These are phyloP conservation scores for Volvox carteri DNA, from an alignment of 163 green algal genomes.

Conservation along the genomic window DNA sequence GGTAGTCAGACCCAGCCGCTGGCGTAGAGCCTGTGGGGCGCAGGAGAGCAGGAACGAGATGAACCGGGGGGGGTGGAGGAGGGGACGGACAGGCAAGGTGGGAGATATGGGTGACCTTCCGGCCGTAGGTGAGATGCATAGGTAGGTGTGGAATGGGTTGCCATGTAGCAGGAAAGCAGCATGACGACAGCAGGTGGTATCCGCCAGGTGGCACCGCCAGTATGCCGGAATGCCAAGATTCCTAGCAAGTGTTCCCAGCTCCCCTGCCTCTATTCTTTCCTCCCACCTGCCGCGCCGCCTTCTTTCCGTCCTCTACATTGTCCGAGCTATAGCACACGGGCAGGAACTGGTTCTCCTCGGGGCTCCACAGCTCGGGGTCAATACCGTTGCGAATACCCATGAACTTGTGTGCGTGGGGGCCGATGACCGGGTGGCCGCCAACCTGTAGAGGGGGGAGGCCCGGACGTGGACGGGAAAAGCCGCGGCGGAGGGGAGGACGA, in stretches of 20 bases:
- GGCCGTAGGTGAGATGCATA: too few species aligned
- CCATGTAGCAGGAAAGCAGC: too few species aligned
- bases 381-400: constrained; percentile 97
- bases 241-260: too few species aligned
- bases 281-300: constrained; percentile 18
- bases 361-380: constrained; percentile 96
- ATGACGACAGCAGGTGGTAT: too few species aligned
- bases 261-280: too few species aligned
- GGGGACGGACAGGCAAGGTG: not conserved
- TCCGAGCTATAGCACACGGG: constrained; percentile 79
- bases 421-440: constrained; percentile 79
- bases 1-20: constrained; percentile 82
- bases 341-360: constrained; percentile 88
- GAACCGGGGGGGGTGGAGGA: not conserved
- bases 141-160: too few species aligned
- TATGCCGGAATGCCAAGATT: too few species aligned
- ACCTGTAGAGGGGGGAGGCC: constrained; percentile 32
- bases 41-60: not conserved
- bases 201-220: too few species aligned
- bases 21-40: constrained; percentile 68
- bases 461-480: too few species aligned
- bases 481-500: too few species aligned
- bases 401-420: constrained; percentile 91
- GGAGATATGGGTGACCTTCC: too few species aligned
- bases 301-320: constrained; percentile 89